Evolutionary conservation across 768 basidiomycete species (phyloP).

Genomic region (Naganishia vishniacii): DNA sequence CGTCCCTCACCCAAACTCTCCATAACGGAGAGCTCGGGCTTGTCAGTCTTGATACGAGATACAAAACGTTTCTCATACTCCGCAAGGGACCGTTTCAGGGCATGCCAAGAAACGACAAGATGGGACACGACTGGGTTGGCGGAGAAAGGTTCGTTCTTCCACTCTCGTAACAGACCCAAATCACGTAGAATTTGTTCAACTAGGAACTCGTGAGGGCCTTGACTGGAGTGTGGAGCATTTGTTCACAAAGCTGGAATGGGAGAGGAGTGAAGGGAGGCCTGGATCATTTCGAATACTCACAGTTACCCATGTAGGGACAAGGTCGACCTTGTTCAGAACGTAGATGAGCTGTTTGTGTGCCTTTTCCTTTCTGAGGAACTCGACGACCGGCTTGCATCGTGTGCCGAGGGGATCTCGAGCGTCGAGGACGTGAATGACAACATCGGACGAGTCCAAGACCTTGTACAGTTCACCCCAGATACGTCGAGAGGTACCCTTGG

Average conservation of each 20-base stretch:
- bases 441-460: slow-evolving; percentile 97
- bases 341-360: slow-evolving; percentile 95
- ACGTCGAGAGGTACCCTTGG: slow-evolving; percentile 88
- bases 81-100: slow-evolving; percentile 42
- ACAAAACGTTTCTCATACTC: slow-evolving; percentile 38
- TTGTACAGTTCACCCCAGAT: slow-evolving; percentile 99
- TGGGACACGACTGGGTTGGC: slow-evolving; percentile 33
- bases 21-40: slow-evolving; percentile 16
- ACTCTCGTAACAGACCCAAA: slow-evolving; percentile 54
- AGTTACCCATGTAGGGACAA: slow-evolving; percentile 98
- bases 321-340: slow-evolving; percentile 95
- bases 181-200: slow-evolving; percentile 31
- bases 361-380: slow-evolving; percentile 91
- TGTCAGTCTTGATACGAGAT: slow-evolving; percentile 19
- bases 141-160: slow-evolving; percentile 52
- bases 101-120: slow-evolving; percentile 46
- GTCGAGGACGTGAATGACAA: slow-evolving; percentile 89
- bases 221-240: slow-evolving; percentile 52
- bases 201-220: slow-evolving; percentile 46
- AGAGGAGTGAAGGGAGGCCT: slow-evolving; percentile 18
- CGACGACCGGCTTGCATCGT: slow-evolving; percentile 85
- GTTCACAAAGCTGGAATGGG: slow-evolving; percentile 19
- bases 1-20: slow-evolving; percentile 19
- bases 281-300: slow-evolving; percentile 58
- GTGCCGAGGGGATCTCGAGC: slow-evolving; percentile 94